Conservation (phyloP, 2,329 filamentous ascomycete species). For the Coniochaeta sp. region DNA sequence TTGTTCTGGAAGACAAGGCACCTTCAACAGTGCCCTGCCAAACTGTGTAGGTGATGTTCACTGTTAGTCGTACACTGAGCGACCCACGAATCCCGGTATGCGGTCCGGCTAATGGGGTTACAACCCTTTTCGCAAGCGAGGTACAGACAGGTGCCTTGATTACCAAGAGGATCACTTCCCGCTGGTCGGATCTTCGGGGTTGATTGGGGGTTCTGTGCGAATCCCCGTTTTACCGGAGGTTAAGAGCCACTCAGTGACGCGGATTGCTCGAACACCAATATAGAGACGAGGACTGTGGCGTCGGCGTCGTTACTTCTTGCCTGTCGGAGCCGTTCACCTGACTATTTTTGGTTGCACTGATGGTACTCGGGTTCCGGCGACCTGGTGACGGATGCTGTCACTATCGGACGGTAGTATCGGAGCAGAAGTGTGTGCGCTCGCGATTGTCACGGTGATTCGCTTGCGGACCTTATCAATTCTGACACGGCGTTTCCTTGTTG, state of each 20-base stretch:
- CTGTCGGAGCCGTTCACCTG: not conserved
- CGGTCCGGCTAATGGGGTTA: not conserved
- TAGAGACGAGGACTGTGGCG: not conserved
- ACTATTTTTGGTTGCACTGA: not conserved
- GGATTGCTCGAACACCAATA: not conserved
- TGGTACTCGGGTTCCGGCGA: not conserved
- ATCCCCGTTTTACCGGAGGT: not conserved
- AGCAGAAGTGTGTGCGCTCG: not conserved
- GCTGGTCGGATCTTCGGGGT: not conserved
- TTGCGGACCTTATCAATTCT: no score
- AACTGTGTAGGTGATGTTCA: not conserved
- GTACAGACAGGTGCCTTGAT: not conserved
- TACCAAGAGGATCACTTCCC: not conserved
- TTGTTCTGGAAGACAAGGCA: no score
- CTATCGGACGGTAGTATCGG: not conserved
- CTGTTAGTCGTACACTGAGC: not conserved
- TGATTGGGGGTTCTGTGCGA: not conserved
- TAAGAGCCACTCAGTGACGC: not conserved
- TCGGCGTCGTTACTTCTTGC: not conserved
- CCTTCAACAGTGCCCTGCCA: no score
- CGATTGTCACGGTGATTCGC: no score
- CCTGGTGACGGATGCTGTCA: not conserved
- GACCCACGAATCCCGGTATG: not conserved
- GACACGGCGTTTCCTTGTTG: no score
- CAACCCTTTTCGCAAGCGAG: not conserved